phyloP scores from a whole-genome alignment of 108 stramenopile species.

The Pseudonitzschia multiseries region DNA sequence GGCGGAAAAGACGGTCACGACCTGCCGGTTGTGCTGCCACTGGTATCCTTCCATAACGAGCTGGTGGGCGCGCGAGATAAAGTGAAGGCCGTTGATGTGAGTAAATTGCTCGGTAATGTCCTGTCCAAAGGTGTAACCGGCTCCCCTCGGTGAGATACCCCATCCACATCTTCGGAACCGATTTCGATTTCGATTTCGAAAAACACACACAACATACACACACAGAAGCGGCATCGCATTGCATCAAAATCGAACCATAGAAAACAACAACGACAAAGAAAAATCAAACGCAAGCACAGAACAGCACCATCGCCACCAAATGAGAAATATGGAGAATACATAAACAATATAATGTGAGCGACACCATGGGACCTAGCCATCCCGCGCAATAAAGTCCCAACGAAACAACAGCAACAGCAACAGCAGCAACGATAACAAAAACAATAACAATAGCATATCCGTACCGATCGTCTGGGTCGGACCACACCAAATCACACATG shows the following conservation, averaged over 20 bases:
- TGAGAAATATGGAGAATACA: too few species aligned
- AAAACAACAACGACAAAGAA: background rate
- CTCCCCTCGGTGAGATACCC: conserved; percentile 97
- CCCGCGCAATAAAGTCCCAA: too few species aligned
- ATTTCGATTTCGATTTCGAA: background rate
- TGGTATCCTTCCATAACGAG: conserved; percentile 95
- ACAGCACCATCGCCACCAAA: background rate
- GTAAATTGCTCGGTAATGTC: conserved; percentile 95
- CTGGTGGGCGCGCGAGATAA: conserved; percentile 95
- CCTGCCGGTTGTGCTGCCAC: conserved; percentile 79
- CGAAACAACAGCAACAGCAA: too few species aligned
- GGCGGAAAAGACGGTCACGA: conserved; percentile 96
- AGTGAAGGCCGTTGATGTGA: conserved; percentile 87
- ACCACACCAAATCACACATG: conserved; percentile 95
- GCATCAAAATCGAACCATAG: too few species aligned
- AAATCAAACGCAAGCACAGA: background rate
- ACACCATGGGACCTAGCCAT: too few species aligned
- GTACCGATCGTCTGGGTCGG: conserved; percentile 93
- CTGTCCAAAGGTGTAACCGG: conserved; percentile 96
- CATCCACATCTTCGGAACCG: conserved; percentile 66
- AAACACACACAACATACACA: background rate
- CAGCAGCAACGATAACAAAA: background rate
- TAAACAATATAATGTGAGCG: too few species aligned
- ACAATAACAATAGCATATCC: background rate
- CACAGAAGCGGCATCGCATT: background rate